Evolutionary conservation across 148 eudicot species (phyloP).

Genomic region (Rhododendron ovatum): DNA sequence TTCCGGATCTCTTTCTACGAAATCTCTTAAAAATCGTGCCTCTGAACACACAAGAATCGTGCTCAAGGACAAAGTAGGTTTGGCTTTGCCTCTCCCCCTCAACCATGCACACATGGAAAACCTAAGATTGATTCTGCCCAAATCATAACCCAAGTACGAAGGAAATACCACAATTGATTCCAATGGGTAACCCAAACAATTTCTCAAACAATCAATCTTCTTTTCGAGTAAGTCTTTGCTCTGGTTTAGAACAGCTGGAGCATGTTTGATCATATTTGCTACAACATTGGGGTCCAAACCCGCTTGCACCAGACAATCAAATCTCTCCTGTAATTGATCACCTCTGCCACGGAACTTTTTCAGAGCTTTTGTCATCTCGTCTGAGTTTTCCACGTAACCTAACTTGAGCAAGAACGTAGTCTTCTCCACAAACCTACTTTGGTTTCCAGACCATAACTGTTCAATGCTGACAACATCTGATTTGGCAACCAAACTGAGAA

Average conservation of each 20-base stretch:
- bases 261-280: slow-evolving; percentile 41
- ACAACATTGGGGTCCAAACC: slow-evolving; percentile 50
- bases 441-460: slow-evolving; percentile 12
- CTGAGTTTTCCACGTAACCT: slow-evolving; percentile 54
- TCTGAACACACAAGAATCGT: slow-evolving; percentile 52
- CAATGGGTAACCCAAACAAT: slow-evolving; percentile 39
- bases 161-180: slow-evolving; percentile 47
- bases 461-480: slow-evolving; percentile 1
- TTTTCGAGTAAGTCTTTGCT: slow-evolving; percentile 37
- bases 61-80: slow-evolving; percentile 40
- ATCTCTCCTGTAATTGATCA: slow-evolving; percentile 58
- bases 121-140: slow-evolving; percentile 36
- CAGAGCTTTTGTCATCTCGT: slow-evolving; percentile 54
- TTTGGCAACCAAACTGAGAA: slow-evolving; percentile 39
- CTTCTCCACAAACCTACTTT: slow-evolving; percentile 26
- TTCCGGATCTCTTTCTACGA: slow-evolving; percentile 45
- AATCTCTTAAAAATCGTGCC: slow-evolving; percentile 37
- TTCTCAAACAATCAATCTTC: slow-evolving; percentile 40
- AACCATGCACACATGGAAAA: slow-evolving; percentile 53
- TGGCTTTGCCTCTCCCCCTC: slow-evolving; percentile 36
- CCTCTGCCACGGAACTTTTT: slow-evolving; percentile 58
- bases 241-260: slow-evolving; percentile 51
- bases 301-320: slow-evolving; percentile 53
- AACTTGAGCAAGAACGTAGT: slow-evolving; percentile 32
- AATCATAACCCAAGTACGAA: slow-evolving; percentile 51